Conservation (phyloP, 2,329 filamentous ascomycete species). For the Fusarium sp. region DNA sequence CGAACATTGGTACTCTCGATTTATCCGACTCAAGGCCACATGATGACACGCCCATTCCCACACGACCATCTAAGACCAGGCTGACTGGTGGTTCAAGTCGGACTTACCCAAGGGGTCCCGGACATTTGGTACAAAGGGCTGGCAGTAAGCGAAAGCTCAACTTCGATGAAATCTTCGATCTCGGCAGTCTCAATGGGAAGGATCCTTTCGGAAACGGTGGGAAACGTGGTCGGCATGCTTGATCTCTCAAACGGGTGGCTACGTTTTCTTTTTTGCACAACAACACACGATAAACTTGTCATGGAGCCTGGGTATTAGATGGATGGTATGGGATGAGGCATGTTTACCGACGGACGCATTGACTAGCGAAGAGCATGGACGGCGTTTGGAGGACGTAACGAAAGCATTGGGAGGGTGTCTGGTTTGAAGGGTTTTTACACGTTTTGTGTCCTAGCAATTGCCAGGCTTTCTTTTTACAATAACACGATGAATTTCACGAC, state of each 20-base stretch:
- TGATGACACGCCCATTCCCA: constrained; percentile 51
- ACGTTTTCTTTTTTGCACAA: constrained; percentile 32
- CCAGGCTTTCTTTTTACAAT: constrained; percentile 32
- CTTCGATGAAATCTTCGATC: constrained; percentile 80
- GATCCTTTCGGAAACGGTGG: constrained; percentile 66
- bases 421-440: constrained; percentile 32
- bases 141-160: constrained; percentile 81
- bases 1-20: constrained; percentile 72
- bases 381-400: constrained; percentile 56
- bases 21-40: constrained; percentile 65
- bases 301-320: constrained; percentile 45
- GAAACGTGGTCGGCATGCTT: constrained; percentile 66
- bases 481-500: constrained; percentile 35
- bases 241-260: constrained; percentile 19
- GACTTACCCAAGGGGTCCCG: constrained; percentile 46
- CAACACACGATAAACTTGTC: constrained; percentile 33
- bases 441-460: constrained; percentile 37
- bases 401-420: constrained; percentile 48
- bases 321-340: constrained; percentile 49
- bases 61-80: constrained; percentile 50
- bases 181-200: constrained; percentile 71
- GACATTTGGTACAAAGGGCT: constrained; percentile 71
- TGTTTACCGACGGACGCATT: constrained; percentile 54
- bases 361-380: constrained; percentile 54
- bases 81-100: constrained; percentile 46